Evolutionary conservation across 306 rosid species (phyloP).

Genomic region (Benincasa hispida): DNA sequence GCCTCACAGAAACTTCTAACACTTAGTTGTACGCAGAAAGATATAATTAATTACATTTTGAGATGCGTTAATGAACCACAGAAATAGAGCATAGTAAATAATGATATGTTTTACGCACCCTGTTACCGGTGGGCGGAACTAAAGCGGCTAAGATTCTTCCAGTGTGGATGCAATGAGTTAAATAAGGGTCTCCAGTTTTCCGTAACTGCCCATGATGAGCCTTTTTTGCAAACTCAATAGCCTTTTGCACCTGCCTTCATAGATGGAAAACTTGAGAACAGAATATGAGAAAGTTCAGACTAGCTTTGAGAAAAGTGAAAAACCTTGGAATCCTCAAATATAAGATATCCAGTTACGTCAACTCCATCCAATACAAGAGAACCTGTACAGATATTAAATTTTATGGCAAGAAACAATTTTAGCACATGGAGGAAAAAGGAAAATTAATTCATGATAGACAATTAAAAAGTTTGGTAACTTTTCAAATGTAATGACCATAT

Average conservation of each 20-base stretch:
- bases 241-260: slow-evolving; percentile 99
- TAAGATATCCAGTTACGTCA: slow-evolving; percentile 73
- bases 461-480: neutral
- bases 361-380: slow-evolving; percentile 73
- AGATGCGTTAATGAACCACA: neutral
- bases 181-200: slow-evolving; percentile 87
- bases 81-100: neutral
- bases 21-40: neutral
- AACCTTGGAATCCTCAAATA: slow-evolving; percentile 76
- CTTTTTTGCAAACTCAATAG: slow-evolving; percentile 73
- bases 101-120: slow-evolving; percentile 25
- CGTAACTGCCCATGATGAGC: slow-evolving; percentile 86
- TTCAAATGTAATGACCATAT: neutral
- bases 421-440: neutral
- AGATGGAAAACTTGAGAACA: slow-evolving; percentile 37
- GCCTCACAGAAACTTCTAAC: neutral
- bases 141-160: slow-evolving; percentile 81
- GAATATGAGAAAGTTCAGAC: slow-evolving; percentile 11
- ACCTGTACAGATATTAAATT: slow-evolving; percentile 38
- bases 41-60: neutral
- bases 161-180: slow-evolving; percentile 83
- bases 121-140: slow-evolving; percentile 81
- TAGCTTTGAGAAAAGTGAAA: slow-evolving; percentile 16
- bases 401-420: neutral
- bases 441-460: neutral